Conservation (phyloP, 148 eudicot species). For the Chenopodium berlandieri region DNA sequence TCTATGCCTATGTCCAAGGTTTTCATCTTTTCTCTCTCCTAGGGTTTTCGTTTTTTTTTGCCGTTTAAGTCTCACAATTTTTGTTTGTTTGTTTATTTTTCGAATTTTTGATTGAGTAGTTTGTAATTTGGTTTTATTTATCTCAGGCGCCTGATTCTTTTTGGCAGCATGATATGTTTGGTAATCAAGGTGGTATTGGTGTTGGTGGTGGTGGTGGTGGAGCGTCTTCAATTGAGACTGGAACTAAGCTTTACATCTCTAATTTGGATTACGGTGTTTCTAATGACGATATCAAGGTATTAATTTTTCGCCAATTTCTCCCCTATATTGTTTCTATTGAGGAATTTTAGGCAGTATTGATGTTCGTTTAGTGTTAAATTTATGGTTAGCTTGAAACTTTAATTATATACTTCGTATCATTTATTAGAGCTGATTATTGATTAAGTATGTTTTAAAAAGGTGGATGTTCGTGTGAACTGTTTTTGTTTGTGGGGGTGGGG, state of each 20-base stretch:
- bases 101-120: background rate
- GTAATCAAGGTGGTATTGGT: slow-evolving; percentile 37
- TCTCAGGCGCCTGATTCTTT: slow-evolving; percentile 56
- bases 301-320: background rate
- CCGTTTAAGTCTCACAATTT: background rate
- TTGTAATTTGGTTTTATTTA: slow-evolving; percentile 5
- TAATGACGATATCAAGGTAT: slow-evolving; percentile 85
- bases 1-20: slow-evolving; percentile 47
- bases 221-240: slow-evolving; percentile 66
- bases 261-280: slow-evolving; percentile 93
- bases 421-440: background rate
- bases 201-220: slow-evolving; percentile 36
- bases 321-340: background rate
- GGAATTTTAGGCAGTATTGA: background rate
- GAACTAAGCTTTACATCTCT: slow-evolving; percentile 86
- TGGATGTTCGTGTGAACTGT: too few relatives aligned
- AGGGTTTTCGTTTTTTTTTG: background rate
- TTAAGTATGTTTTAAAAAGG: background rate
- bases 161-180: slow-evolving; percentile 82
- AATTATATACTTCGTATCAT: background rate
- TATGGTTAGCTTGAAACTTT: background rate
- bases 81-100: background rate
- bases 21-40: background rate
- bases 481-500: too few relatives aligned
- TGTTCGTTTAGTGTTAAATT: background rate